These are phyloP conservation scores for Dillenia suffruticosa DNA, from an alignment of 164 flowering plant genomes.

Conservation along the genomic window DNA sequence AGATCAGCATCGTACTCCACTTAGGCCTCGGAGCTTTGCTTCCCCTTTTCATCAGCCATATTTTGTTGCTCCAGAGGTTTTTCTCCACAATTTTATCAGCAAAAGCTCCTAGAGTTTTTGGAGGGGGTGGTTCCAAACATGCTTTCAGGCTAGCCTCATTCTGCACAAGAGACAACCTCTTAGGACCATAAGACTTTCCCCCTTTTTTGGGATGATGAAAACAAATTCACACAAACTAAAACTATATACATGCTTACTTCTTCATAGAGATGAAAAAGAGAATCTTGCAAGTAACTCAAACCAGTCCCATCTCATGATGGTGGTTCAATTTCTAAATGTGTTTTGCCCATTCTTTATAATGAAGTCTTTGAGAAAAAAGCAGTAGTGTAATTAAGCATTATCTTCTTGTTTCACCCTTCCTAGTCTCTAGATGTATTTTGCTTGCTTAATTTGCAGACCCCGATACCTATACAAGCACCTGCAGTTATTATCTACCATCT, in stretches of 20 bases:
- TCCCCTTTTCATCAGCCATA: slow-evolving; percentile 1
- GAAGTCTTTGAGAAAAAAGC: too few species aligned
- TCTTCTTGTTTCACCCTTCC: too few species aligned
- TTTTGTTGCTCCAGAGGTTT: not conserved
- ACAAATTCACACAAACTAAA: not conserved
- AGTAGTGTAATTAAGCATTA: too few species aligned
- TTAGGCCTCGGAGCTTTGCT: slow-evolving; percentile 2
- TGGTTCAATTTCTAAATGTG: too few species aligned
- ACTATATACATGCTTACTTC: not conserved
- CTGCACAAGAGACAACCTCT: slow-evolving; percentile 10
- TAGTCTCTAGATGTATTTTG: too few species aligned
- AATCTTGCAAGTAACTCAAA: not conserved
- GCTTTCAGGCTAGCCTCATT: slow-evolving; percentile 32
- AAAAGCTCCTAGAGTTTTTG: slow-evolving; percentile 9
- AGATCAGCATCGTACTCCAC: slow-evolving; percentile 1
- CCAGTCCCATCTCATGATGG: not conserved
- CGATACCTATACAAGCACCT: too few species aligned
- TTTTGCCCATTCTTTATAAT: too few species aligned
- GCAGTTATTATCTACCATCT: too few species aligned
- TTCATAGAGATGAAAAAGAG: not conserved
- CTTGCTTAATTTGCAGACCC: too few species aligned
- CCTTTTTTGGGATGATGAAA: not conserved
- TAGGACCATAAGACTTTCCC: not conserved
- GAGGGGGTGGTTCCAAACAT: slow-evolving; percentile 26
- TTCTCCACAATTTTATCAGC: slow-evolving; percentile 3